Percentiles rank a stretch among this genome's conserved stretches.
phyloP scores from a whole-genome alignment of 225 moss, liverwort and hornwort genomes.

The Bryoerythrophyllum caledonicum region DNA sequence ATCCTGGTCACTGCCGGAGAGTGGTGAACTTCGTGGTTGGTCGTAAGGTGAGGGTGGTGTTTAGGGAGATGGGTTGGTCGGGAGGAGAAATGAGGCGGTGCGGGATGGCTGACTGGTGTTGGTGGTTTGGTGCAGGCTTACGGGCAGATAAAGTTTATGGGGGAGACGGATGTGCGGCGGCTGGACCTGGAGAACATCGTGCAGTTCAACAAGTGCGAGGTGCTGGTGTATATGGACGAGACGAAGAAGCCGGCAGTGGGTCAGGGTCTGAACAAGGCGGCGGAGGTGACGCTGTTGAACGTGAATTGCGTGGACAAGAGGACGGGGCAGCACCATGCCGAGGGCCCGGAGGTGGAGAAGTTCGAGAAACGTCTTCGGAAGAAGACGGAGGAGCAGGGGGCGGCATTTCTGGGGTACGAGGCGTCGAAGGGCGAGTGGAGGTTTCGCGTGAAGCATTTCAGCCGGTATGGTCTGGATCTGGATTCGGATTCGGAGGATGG shows the following conservation, averaged over 20 bases:
- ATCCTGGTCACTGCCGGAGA: constrained; percentile 84
- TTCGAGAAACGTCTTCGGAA: constrained; percentile 92
- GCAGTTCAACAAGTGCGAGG: constrained; percentile 98
- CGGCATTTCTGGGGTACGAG: constrained; percentile 80
- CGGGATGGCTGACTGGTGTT: constrained; percentile 23
- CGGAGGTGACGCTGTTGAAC: constrained; percentile 86
- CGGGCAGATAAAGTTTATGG: constrained; percentile 92
- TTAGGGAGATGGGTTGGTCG: background rate
- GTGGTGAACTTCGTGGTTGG: constrained; percentile 94
- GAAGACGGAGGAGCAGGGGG: constrained; percentile 98
- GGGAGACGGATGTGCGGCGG: constrained; percentile 91
- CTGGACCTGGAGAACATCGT: constrained; percentile 88
- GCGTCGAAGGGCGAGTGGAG: constrained; percentile 88
- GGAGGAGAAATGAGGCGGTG: constrained; percentile 22
- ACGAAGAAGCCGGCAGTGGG: constrained; percentile 82
- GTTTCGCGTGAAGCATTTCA: constrained; percentile 94
- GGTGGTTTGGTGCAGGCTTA: constrained; percentile 43
- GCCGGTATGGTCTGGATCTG: constrained; percentile 89
- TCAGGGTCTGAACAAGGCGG: constrained; percentile 92
- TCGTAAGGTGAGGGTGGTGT: constrained; percentile 51
- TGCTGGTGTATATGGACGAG: constrained; percentile 99
- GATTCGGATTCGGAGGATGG: constrained; percentile 84
- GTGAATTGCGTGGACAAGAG: constrained; percentile 96
- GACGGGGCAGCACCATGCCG: constrained; percentile 84
- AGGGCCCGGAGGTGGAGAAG: constrained; percentile 89